A percentile compares a stretch with the other conserved stretches of the same genome.
Conservation (phyloP, 805 yeast species). For the Yarrowia divulgata region DNA sequence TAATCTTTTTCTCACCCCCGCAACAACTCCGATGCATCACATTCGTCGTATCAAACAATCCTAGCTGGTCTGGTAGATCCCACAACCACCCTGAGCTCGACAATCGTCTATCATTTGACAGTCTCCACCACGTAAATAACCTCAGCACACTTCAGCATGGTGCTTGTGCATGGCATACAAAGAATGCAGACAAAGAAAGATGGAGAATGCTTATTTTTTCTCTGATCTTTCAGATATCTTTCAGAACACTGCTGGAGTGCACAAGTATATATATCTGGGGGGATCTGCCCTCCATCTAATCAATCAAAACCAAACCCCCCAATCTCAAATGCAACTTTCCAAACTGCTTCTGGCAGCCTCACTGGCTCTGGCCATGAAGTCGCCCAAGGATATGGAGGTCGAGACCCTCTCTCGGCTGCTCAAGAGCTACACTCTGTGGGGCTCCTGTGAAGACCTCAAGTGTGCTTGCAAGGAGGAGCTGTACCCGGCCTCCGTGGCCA, state of each 20-base stretch:
- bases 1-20: no score
- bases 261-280: not conserved
- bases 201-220: no score
- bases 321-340: constrained; percentile 1
- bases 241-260: no score
- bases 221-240: constrained; percentile 24
- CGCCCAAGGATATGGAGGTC: constrained; percentile 17
- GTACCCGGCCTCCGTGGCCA: constrained; percentile 49
- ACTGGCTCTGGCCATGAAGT: constrained; percentile 9
- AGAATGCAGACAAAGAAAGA: not conserved
- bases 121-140: no score
- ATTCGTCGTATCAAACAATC: no score
- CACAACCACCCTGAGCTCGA: no score
- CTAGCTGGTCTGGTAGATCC: no score
- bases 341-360: constrained; percentile 18
- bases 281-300: constrained; percentile 12
- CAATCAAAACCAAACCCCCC: constrained; percentile 4
- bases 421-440: constrained; percentile 25
- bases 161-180: not conserved
- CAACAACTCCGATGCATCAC: no score
- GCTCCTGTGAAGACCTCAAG: constrained; percentile 44
- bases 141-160: no score
- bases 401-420: constrained; percentile 18
- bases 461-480: constrained; percentile 48
- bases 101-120: no score